A percentile compares a stretch with the other conserved stretches of the same genome.
These are phyloP conservation scores for Vararia minispora DNA, from an alignment of 768 basidiomycete species.

Conservation along the genomic window DNA sequence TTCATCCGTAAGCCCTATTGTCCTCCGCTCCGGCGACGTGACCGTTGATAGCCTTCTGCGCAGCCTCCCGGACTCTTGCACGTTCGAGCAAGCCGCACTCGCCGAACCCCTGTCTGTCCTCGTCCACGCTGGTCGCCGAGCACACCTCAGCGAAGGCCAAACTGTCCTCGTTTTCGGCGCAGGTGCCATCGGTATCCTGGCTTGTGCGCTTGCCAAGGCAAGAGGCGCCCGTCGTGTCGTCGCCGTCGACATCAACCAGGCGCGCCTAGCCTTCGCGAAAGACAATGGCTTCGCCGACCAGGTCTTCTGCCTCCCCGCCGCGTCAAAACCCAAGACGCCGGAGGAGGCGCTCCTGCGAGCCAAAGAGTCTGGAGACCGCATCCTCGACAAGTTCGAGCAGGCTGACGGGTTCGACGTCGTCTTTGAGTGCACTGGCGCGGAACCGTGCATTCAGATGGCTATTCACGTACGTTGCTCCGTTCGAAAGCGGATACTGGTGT, in stretches of 20 bases:
- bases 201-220: conserved; percentile 67
- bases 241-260: conserved; percentile 78
- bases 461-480: conserved; percentile 55
- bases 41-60: conserved; percentile 1
- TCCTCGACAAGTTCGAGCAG: conserved; percentile 44
- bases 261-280: conserved; percentile 70
- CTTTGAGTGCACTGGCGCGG: conserved; percentile 93
- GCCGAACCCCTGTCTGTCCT: conserved; percentile 94
- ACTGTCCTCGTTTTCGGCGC: conserved; percentile 84
- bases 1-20: conserved; percentile 85
- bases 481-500: conserved; percentile 4
- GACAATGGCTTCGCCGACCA: conserved; percentile 65
- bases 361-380: conserved; percentile 41
- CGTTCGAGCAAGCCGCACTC: conserved; percentile 75
- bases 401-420: conserved; percentile 84
- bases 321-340: conserved; percentile 33
- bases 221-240: conserved; percentile 63
- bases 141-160: conserved; percentile 37
- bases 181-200: conserved; percentile 88
- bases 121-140: conserved; percentile 46
- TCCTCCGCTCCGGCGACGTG: conserved; percentile 2
- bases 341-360: conserved; percentile 50
- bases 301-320: conserved; percentile 51
- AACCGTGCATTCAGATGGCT: conserved; percentile 84
- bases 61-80: conserved; percentile 66